Base-by-base conservation (phyloP, 2,329 filamentous ascomycete species). In the Fusarium neocosmosporiellum region DNA sequence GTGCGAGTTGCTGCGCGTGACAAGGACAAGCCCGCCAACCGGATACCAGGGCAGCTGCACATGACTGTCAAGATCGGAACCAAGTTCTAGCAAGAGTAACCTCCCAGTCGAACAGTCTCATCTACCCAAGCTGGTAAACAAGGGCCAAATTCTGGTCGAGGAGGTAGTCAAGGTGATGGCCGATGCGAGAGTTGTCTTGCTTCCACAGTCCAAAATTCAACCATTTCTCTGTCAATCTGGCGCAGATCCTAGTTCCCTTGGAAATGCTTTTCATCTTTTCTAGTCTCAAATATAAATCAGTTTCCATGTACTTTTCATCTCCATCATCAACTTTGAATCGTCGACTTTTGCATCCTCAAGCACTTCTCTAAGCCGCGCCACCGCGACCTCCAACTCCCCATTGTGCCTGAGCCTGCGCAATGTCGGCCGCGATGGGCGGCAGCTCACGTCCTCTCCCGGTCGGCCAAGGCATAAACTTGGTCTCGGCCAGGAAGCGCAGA, bases 301-400 rank as follows among this genome's bases (percentile, higher is more conserved):
- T 43, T 48, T 27, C 9, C 22, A 18, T 18, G 43, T 27, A 18
- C 43, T 27, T 27, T 48, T 48, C 22, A 27, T 18, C 5, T 2
- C 43, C 41, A 22, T 48, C 43, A 10, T 48, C 43, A 27, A 18
- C 43, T 48, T 27, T 48, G 41, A 24, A 50, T n/a, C 9, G 16
- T 29, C 18, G 27, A 5, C 7, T 20, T 50, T 50, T 50, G 18
- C 7, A 50, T 50, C 10, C n/a, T 18, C 34, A 36, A 43, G 14
- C n/a, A 11, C 29, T n/a, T 34, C 39, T 46, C 41, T 46, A 66
- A 33, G 59, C 53, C 22, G 59, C 29, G n/a, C 50, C 65, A 60
- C 66, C 68, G 22, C 62, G 63, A 22, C 73, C 73, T 36, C 71
- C 73, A 74, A n/a, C 70, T 46, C 70, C 72, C 64, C 65, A 74